These are phyloP conservation scores for Mimosa bimucronata DNA, from an alignment of 306 rosid genomes.

Conservation along the genomic window DNA sequence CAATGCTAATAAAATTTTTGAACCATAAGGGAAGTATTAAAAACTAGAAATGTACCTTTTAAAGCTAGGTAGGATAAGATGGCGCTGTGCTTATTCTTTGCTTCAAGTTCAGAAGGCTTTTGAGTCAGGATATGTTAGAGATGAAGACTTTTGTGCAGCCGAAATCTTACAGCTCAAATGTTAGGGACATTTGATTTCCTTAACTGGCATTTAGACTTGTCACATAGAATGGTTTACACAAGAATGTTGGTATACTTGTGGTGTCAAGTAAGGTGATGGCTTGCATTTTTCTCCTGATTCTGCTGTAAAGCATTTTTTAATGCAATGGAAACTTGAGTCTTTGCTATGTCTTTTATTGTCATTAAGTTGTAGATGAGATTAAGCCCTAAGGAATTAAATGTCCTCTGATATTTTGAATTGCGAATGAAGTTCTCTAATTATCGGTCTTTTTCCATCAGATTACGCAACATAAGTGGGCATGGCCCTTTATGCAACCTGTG, in stretches of 20 bases:
- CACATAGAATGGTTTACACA: conserved; percentile 1
- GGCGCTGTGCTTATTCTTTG: background rate
- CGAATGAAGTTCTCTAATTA: conserved; percentile 21
- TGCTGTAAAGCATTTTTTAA: background rate
- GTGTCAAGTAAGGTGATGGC: conserved; percentile 28
- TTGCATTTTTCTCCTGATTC: conserved; percentile 26
- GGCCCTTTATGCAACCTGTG: conserved; percentile 97
- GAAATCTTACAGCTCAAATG: background rate
- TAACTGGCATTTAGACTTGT: background rate
- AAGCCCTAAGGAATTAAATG: conserved; percentile 10
- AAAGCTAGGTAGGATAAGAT: background rate
- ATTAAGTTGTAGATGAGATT: conserved; percentile 25
- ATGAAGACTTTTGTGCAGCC: background rate
- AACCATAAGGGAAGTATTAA: background rate
- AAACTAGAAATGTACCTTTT: background rate
- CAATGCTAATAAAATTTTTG: background rate
- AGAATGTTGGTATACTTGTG: conserved; percentile 28
- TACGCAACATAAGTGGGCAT: conserved; percentile 86
- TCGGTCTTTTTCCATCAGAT: conserved; percentile 59
- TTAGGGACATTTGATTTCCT: background rate
- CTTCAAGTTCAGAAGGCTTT: background rate
- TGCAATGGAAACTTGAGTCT: conserved; percentile 18
- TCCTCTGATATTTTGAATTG: conserved; percentile 12
- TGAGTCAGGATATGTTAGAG: background rate
- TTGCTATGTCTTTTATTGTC: conserved; percentile 1